Evolutionary conservation across 495 filamentous ascomycete genomes (phyloP).

Genomic region (Tetracladium marchalianum): DNA sequence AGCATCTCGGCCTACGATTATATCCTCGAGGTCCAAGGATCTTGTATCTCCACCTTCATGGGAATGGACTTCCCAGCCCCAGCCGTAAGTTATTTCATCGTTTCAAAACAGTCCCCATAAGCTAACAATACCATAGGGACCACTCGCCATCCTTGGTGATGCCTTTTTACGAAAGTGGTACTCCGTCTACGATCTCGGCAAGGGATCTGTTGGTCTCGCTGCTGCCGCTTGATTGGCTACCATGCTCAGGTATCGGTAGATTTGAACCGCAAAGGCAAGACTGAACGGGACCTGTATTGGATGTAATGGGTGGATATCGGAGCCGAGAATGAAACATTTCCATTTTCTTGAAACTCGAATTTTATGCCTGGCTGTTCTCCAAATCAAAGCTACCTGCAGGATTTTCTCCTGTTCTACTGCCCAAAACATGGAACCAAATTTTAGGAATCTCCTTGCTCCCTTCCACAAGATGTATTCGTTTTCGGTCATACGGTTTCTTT

Average conservation of each 20-base stretch:
- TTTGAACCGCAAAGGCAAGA: too few relatives aligned
- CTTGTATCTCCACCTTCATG: conserved; percentile 95
- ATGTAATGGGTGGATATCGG: too few relatives aligned
- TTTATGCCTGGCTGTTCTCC: too few relatives aligned
- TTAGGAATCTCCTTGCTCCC: too few relatives aligned
- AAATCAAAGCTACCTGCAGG: too few relatives aligned
- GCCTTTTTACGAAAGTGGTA: conserved; percentile 97
- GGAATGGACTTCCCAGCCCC: conserved; percentile 93
- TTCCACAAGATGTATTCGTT: too few relatives aligned
- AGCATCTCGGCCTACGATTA: conserved; percentile 85
- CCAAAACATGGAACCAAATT: too few relatives aligned
- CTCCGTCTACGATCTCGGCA: conserved; percentile 88
- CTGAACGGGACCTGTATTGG: too few relatives aligned
- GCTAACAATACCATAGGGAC: conserved; percentile 45
- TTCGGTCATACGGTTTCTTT: too few relatives aligned
- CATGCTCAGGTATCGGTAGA: too few relatives aligned
- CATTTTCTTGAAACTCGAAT: neutral
- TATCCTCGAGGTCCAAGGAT: conserved; percentile 89
- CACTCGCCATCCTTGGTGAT: conserved; percentile 92
- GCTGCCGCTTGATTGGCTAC: conserved; percentile 35
- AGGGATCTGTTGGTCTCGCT: conserved; percentile 78
- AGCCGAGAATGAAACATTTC: too few relatives aligned
- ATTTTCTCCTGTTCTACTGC: too few relatives aligned
- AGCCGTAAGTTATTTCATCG: neutral
- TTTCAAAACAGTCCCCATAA: neutral